phyloP scores from a whole-genome alignment of 2,329 filamentous ascomycete species.

The Colletotrichum trifolii region DNA sequence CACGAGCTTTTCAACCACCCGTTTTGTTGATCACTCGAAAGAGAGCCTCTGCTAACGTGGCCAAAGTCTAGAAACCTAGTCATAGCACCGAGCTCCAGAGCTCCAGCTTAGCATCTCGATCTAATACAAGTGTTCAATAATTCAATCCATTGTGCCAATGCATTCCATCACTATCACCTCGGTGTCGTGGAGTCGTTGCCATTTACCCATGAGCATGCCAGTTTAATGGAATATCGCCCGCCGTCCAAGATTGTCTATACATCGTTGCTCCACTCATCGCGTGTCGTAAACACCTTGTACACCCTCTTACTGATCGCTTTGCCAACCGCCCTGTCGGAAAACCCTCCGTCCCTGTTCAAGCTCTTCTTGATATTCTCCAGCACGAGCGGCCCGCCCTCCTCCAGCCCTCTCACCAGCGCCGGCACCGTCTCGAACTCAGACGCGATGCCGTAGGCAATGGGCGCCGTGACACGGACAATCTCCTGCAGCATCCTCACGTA shows the following conservation, averaged over 20 bases:
- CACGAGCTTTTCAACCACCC: slow-evolving; percentile 37
- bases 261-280: slow-evolving; percentile 66
- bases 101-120: too few species aligned
- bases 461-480: slow-evolving; percentile 76
- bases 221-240: too few species aligned
- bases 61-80: not conserved
- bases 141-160: too few species aligned
- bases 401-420: slow-evolving; percentile 69
- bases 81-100: too few species aligned
- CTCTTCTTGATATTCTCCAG: slow-evolving; percentile 71
- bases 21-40: slow-evolving; percentile 22
- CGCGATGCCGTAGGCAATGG: slow-evolving; percentile 77
- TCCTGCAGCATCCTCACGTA: slow-evolving; percentile 83
- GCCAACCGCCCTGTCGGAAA: slow-evolving; percentile 66
- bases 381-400: slow-evolving; percentile 66
- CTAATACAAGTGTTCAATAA: too few species aligned
- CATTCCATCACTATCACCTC: too few species aligned
- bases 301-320: slow-evolving; percentile 68
- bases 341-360: slow-evolving; percentile 66
- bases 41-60: slow-evolving; percentile 17
- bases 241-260: slow-evolving; percentile 47
- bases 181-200: too few species aligned
- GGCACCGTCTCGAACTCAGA: slow-evolving; percentile 68
- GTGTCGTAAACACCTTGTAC: slow-evolving; percentile 68
- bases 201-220: too few species aligned